Base-by-base conservation (phyloP, 2,329 filamentous ascomycete species). In the Colletotrichum kahawae region DNA sequence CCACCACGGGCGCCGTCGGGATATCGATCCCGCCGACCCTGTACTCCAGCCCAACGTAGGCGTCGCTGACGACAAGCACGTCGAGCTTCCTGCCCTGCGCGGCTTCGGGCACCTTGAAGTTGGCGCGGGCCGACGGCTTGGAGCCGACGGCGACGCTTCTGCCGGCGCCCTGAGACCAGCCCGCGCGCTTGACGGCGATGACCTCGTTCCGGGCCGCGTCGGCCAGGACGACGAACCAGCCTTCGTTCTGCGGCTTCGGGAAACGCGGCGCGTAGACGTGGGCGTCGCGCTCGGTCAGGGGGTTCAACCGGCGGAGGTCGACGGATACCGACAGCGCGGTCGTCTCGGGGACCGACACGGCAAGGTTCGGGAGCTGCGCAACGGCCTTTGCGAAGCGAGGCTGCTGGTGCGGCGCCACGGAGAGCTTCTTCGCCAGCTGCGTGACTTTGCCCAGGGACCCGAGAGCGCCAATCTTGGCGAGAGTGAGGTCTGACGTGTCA, bases 181-280 rank as follows among this genome's bases (percentile, higher is more conserved):
- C 93, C 0, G 97, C 91, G 34, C 97, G 89, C 89, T 98, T 98
- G 77, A 99, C 88, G 4, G 94, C 96, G 5, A 98, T 84, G 51
- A 98, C 89, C 78, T 98, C 95, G 74, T 96, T 95, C 8, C 85
- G 90, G 1, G 86, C 87, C 4, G 90, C 80, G 79, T 94, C 92
- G 8, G 92, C 93, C 0, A 98, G 89, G 27, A 98, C 82, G 16
- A 97, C 91, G 83, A 99, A 98, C 90, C 93, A 98, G 0, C 96
- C 96, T 81, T 99, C 97, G 0, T 92, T 97, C 84, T 99, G 97
- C 18, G 95, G 92, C 84, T 99, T 99, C 1, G 96, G 96, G 85
- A 98, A 98, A 27, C 91, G 90, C 4, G 97, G 96, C 0, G 97
- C 95, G 79, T 93, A 98, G 81, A 98, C 94, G 76, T 93, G 91